Evolutionary conservation across 192 early-diverging fungal species (phyloP).

Genomic region (Coemansia sp.): DNA sequence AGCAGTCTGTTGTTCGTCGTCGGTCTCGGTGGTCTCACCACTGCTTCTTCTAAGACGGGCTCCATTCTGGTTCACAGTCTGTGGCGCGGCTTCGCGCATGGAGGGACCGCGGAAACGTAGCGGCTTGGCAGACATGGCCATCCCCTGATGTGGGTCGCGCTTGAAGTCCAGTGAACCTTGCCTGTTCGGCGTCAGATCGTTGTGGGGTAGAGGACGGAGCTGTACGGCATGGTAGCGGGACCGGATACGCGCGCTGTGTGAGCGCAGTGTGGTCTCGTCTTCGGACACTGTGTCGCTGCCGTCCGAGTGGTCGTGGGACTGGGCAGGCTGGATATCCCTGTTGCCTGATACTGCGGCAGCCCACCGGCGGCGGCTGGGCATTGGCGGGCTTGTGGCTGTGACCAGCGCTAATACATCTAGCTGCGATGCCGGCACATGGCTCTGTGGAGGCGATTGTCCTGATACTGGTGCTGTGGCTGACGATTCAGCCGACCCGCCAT

Average conservation of each 20-base stretch:
- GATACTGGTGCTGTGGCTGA: not conserved
- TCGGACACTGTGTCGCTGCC: slow-evolving; percentile 51
- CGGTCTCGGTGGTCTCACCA: slow-evolving; percentile 33
- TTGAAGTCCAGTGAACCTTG: not conserved
- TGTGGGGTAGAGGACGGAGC: slow-evolving; percentile 20
- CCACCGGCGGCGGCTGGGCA: slow-evolving; percentile 51
- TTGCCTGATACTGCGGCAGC: slow-evolving; percentile 2
- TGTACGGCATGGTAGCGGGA: slow-evolving; percentile 29
- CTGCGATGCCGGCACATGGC: slow-evolving; percentile 33
- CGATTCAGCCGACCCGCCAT: not conserved
- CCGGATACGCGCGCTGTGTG: slow-evolving; percentile 38
- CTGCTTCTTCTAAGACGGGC: slow-evolving; percentile 10
- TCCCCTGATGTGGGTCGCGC: slow-evolving; percentile 1
- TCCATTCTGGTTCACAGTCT: not conserved
- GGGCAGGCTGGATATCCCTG: slow-evolving; percentile 31
- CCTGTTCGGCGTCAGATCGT: not conserved
- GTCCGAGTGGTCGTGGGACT: not conserved
- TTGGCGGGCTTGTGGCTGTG: slow-evolving; percentile 54
- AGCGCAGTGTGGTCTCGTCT: slow-evolving; percentile 43
- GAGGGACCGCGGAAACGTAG: not conserved
- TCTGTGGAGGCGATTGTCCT: not conserved
- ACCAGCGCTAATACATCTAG: slow-evolving; percentile 52
- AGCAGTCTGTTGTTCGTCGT: slow-evolving; percentile 17
- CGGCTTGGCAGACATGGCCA: slow-evolving; percentile 2
- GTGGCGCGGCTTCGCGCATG: not conserved